These are phyloP conservation scores for Daldinia concentrica DNA, from an alignment of 495 filamentous ascomycete species.

Conservation along the genomic window DNA sequence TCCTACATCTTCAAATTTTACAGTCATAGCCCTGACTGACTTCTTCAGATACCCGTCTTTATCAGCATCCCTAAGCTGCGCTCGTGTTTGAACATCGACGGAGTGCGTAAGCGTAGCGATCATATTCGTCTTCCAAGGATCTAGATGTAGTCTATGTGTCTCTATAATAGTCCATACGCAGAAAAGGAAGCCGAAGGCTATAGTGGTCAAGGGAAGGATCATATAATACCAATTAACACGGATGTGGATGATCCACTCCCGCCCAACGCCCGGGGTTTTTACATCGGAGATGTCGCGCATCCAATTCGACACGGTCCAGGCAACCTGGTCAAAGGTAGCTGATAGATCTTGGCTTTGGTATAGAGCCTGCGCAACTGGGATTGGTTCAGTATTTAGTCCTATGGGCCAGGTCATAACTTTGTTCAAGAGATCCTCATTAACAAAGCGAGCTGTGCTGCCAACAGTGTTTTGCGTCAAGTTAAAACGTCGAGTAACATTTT, in stretches of 20 bases:
- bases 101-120: constrained; percentile 33
- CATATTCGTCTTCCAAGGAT: constrained; percentile 35
- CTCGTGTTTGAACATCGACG: constrained; percentile 29
- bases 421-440: constrained; percentile 23
- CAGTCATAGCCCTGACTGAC: constrained; percentile 15
- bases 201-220: constrained; percentile 18
- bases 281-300: constrained; percentile 25
- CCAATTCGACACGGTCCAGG: constrained; percentile 23
- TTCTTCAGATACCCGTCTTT: constrained; percentile 21
- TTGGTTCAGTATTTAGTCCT: background rate
- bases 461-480: constrained; percentile 16
- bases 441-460: constrained; percentile 18
- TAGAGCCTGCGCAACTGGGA: constrained; percentile 10
- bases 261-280: constrained; percentile 1
- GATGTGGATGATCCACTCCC: constrained; percentile 33
- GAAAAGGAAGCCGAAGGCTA: constrained; percentile 15
- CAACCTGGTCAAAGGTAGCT: constrained; percentile 20
- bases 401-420: constrained; percentile 14
- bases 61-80: constrained; percentile 29
- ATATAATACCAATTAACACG: constrained; percentile 35
- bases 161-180: constrained; percentile 21
- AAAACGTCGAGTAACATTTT: constrained; percentile 5
- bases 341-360: constrained; percentile 26
- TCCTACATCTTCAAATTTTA: constrained; percentile 30
- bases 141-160: constrained; percentile 18